Evolutionary conservation across 352 stramenopile genomes (phyloP), one percentile per base, ranked within the genome.

Genomic region (Phytopythium helicoides): DNA sequence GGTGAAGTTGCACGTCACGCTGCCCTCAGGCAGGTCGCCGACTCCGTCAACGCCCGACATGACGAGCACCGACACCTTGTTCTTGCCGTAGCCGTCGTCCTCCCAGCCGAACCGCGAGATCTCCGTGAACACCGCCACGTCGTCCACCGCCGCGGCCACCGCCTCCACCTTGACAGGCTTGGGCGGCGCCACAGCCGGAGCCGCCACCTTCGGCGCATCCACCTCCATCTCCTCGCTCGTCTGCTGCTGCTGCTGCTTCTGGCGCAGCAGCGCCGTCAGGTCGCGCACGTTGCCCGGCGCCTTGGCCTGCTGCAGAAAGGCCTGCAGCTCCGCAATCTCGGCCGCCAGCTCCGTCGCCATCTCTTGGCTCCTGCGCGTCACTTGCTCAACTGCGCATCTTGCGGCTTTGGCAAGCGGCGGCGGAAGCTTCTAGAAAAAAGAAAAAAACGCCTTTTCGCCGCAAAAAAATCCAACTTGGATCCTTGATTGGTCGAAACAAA

Each of bases 71-170:
- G 61, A 69, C 37, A 95, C 83, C 57, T 93, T 93, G 47, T 77
- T 56, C 62, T 95, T 95, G 31, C 85, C 85, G 47, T 89, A 95
- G n/a, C 85, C 82, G 47, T 95, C 85, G 54, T 95, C 82, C 52
- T 95, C 85, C 85, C 85, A 95, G 16, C 83, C 81, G 54, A 95
- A 95, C 8, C 80, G 81, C 25, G 76, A 86, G 52, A 93, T 92
- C 58, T 93, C 83, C n/a, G 73, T 89, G 65, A 87, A 95, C 26
- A 72, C 63, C 25, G 64, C 68, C n/a, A 75, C 31, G 18, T 94
- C 78, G 9, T 71, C 68, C 0, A 52, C 23, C 6, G 55, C 55
- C 0, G 46, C 35, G 10, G 52, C 61, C 6, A 71, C 58, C 8
- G 66, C 42, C 2, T 49, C 52, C 1, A 70, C 49, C 21, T 76